These are phyloP conservation scores for Aspergillus funiculosus DNA, from an alignment of 495 filamentous ascomycete species.

Conservation along the genomic window DNA sequence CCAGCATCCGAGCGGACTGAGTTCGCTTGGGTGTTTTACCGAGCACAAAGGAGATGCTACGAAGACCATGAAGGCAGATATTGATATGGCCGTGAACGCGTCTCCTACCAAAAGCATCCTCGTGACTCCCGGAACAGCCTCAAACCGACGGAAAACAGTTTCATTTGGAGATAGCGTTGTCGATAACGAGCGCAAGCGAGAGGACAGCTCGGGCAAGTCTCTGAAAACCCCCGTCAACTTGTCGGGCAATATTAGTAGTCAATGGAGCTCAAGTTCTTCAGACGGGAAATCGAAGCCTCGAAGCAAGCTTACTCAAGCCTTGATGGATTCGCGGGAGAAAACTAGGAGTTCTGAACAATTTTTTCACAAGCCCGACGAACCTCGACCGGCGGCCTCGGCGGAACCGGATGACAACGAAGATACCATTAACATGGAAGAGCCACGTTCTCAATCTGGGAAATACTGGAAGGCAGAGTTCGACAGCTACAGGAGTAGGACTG, in stretches of 20 bases:
- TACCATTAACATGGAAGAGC: constrained; percentile 72
- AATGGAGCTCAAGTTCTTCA: constrained; percentile 53
- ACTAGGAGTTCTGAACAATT: constrained; percentile 19
- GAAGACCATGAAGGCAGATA: constrained; percentile 24
- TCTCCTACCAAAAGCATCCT: constrained; percentile 80
- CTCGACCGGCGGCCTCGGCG: constrained; percentile 8
- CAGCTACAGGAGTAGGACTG: constrained; percentile 72
- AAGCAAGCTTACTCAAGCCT: constrained; percentile 43
- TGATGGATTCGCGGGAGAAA: constrained; percentile 42
- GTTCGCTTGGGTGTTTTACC: constrained; percentile 18
- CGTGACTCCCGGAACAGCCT: constrained; percentile 78
- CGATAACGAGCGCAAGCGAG: constrained; percentile 50
- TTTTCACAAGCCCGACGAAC: constrained; percentile 10
- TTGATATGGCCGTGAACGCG: constrained; percentile 26
- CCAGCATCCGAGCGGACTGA: constrained; percentile 23
- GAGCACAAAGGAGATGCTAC: constrained; percentile 23
- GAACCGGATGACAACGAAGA: constrained; percentile 46
- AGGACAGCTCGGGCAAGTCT: constrained; percentile 27
- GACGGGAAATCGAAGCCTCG: constrained; percentile 42
- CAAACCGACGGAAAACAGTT: constrained; percentile 78
- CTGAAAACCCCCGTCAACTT: constrained; percentile 33
- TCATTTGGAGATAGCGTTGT: constrained; percentile 73
- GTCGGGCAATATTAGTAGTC: constrained; percentile 59
- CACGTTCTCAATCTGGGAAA: constrained; percentile 76
- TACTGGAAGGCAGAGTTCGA: constrained; percentile 94